A percentile compares a stretch with the other conserved stretches of the same genome.
phyloP scores from a whole-genome alignment of 2,329 filamentous ascomycete species.

The Aspergillus tanneri region DNA sequence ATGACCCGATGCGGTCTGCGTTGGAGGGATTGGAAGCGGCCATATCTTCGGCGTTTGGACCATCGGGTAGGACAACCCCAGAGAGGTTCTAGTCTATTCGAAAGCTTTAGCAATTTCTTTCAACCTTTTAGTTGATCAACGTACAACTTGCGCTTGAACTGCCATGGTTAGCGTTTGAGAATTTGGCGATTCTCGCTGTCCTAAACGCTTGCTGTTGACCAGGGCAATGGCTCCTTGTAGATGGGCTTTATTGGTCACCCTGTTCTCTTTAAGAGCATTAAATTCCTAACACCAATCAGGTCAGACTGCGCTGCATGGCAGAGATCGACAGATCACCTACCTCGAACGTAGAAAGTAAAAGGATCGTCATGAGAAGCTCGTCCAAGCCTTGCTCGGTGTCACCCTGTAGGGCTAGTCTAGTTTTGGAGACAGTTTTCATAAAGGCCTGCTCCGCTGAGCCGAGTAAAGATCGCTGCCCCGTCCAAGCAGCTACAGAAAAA shows the following conservation, averaged over 20 bases:
- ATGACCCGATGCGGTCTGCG: conserved; percentile 19
- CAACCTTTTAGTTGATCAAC: conserved; percentile 1
- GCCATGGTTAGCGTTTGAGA: conserved; percentile 22
- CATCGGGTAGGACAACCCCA: conserved; percentile 18
- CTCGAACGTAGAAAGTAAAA: conserved; percentile 30
- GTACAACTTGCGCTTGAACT: conserved; percentile 29
- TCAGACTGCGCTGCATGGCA: neutral
- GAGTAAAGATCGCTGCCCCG: conserved; percentile 25
- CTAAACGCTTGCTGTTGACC: conserved; percentile 23
- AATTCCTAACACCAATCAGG: conserved; percentile 24
- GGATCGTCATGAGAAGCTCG: conserved; percentile 25
- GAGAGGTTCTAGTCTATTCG: conserved; percentile 25
- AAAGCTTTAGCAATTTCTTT: neutral
- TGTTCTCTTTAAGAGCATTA: conserved; percentile 24
- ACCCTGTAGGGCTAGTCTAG: conserved; percentile 22
- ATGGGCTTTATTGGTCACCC: conserved; percentile 25
- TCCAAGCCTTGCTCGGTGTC: conserved; percentile 21
- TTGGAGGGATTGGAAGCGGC: conserved; percentile 20
- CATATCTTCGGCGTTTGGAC: conserved; percentile 26
- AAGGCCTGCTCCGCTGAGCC: conserved; percentile 25
- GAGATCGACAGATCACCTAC: conserved; percentile 10
- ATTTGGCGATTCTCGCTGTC: conserved; percentile 13
- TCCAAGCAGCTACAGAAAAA: conserved; percentile 32
- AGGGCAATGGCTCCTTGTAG: conserved; percentile 31
- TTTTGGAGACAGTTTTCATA: conserved; percentile 24